phyloP scores from a whole-genome alignment of 176 grass and related monocot species.

The Oryza longistaminata region DNA sequence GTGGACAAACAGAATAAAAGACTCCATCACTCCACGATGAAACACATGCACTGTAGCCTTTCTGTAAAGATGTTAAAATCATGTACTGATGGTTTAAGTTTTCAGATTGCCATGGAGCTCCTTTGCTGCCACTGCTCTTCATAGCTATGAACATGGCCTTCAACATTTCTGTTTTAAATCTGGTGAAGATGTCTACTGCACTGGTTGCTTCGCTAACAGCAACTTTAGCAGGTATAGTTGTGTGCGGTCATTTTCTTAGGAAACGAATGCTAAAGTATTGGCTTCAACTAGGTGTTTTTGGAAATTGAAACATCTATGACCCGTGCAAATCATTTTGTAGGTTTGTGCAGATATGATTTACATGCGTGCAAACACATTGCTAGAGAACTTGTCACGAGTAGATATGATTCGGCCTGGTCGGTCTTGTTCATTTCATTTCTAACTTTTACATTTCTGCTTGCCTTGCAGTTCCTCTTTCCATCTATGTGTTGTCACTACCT shows the following conservation, averaged over 20 bases:
- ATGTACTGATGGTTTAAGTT: constrained; percentile 28
- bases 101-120: constrained; percentile 87
- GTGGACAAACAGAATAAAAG: background rate
- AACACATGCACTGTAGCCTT: background rate
- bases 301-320: background rate
- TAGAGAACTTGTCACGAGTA: background rate
- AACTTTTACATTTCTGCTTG: constrained; percentile 19
- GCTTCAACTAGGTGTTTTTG: background rate
- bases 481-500: constrained; percentile 71
- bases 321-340: background rate
- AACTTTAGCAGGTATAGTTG: constrained; percentile 75
- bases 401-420: background rate
- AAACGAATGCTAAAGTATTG: background rate
- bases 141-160: constrained; percentile 87
- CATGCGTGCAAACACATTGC: background rate
- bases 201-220: constrained; percentile 77
- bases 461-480: constrained; percentile 70
- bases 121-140: constrained; percentile 74
- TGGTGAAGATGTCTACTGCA: constrained; percentile 94
- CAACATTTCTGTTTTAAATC: constrained; percentile 86
- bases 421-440: constrained; percentile 20
- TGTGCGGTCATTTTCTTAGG: background rate
- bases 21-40: background rate
- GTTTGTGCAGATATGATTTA: background rate
- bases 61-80: background rate